Evolutionary conservation across 2,329 filamentous ascomycete species (phyloP).

Genomic region (Chrysoporthe austroafricana): DNA sequence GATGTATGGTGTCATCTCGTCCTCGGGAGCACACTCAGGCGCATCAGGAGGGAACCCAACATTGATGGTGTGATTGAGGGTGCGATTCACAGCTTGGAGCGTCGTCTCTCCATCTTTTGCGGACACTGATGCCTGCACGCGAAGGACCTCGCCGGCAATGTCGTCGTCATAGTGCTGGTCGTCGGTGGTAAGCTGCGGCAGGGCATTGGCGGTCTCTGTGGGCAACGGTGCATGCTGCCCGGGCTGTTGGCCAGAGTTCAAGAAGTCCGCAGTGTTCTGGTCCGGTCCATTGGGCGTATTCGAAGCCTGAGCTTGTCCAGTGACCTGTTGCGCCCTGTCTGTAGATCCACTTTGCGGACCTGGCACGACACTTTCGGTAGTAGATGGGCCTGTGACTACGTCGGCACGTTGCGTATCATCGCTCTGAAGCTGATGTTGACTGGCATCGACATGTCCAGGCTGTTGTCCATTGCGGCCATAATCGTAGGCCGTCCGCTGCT

Average conservation of each 20-base stretch:
- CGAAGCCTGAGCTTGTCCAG: neutral
- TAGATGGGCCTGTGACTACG: constrained; percentile 31
- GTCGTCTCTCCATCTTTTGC: constrained; percentile 54
- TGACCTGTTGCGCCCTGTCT: neutral
- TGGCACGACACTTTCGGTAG: constrained; percentile 30
- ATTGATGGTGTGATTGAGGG: constrained; percentile 67
- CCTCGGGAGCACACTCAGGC: constrained; percentile 54
- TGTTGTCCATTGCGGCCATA: constrained; percentile 21
- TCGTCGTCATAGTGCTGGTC: constrained; percentile 67
- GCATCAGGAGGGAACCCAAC: constrained; percentile 54
- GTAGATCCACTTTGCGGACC: constrained; percentile 14
- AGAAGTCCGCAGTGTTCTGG: constrained; percentile 31
- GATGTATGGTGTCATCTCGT: constrained; percentile 70
- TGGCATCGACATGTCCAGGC: constrained; percentile 27
- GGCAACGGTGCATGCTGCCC: constrained; percentile 6
- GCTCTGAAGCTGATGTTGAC: constrained; percentile 16
- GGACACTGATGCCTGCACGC: constrained; percentile 62
- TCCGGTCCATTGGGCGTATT: constrained; percentile 31
- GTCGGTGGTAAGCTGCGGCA: constrained; percentile 61
- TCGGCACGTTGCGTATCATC: constrained; percentile 28
- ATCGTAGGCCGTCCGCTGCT: constrained; percentile 27
- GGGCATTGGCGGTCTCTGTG: constrained; percentile 19
- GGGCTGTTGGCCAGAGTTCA: constrained; percentile 34
- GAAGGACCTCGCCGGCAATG: constrained; percentile 62
- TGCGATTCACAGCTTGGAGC: constrained; percentile 63